phyloP scores from a whole-genome alignment of 257 asterid species.

The Capsicum chinense region DNA sequence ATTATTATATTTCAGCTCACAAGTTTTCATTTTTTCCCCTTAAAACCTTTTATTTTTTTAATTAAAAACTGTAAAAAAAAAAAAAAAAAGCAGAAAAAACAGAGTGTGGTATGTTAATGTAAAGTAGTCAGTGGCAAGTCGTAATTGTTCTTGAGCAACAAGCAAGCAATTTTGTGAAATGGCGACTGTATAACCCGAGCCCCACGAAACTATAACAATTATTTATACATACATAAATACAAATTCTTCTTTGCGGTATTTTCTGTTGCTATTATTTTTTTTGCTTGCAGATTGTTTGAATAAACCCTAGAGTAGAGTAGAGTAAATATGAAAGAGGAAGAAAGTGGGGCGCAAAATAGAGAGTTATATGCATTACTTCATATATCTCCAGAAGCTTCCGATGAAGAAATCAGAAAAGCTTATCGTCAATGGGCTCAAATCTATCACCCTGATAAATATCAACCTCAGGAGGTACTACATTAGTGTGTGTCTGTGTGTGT shows the following conservation, averaged over 20 bases:
- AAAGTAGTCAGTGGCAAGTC: not conserved
- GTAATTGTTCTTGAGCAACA: constrained; percentile 15
- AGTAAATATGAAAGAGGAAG: constrained; percentile 36
- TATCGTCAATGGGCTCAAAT: constrained; percentile 99
- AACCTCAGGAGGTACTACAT: constrained; percentile 58
- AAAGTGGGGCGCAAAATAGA: constrained; percentile 44
- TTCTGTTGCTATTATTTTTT: too few relatives aligned
- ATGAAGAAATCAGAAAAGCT: constrained; percentile 91
- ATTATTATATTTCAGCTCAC: too few relatives aligned
- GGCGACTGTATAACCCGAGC: not conserved
- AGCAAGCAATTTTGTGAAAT: not conserved
- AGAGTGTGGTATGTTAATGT: too few relatives aligned
- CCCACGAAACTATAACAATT: not conserved
- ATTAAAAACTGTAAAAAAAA: too few relatives aligned
- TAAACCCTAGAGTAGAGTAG: not conserved
- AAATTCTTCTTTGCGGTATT: too few relatives aligned
- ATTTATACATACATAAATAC: too few relatives aligned
- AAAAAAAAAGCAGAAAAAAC: not conserved
- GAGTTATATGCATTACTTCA: constrained; percentile 86
- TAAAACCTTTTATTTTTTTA: too few relatives aligned
- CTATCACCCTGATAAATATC: constrained; percentile 95
- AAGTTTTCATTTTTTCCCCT: too few relatives aligned
- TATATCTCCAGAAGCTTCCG: constrained; percentile 91
- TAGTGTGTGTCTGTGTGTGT: too few relatives aligned
- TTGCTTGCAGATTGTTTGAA: not conserved